Percentiles rank a stretch among this genome's conserved stretches.
Evolutionary conservation across 176 grass and related monocot genomes (phyloP).

Genomic region (Aegilops longissima): DNA sequence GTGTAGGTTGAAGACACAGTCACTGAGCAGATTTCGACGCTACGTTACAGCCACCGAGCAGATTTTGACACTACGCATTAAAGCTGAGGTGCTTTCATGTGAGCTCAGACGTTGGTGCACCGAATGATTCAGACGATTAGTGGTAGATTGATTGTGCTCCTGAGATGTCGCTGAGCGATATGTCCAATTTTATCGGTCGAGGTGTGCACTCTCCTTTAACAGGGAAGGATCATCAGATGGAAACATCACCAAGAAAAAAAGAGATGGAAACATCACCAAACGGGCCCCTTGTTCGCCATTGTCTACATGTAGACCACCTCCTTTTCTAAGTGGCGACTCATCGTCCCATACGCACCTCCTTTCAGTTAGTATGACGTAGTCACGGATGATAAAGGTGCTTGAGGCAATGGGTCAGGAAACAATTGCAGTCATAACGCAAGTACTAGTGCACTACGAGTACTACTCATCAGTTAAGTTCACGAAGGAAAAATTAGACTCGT

Average conservation of each 20-base stretch:
- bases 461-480: too few species aligned
- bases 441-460: too few species aligned
- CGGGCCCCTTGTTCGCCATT: conserved; percentile 22
- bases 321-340: conserved; percentile 21
- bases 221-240: not conserved
- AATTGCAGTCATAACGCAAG: too few species aligned
- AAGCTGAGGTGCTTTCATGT: not conserved
- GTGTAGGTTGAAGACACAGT: not conserved
- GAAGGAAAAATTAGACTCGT: too few species aligned
- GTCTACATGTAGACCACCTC: conserved; percentile 35
- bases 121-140: not conserved
- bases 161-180: not conserved
- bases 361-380: not conserved
- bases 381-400: not conserved
- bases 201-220: not conserved
- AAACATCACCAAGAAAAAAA: not conserved
- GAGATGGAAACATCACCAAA: not conserved
- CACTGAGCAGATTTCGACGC: not conserved
- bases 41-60: too few species aligned
- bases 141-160: not conserved
- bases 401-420: too few species aligned
- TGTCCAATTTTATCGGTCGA: conserved; percentile 6
- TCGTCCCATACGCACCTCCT: not conserved
- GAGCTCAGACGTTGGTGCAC: not conserved
- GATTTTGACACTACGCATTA: too few species aligned